Base-by-base conservation (phyloP, 768 basidiomycete species). In the Saitozyma podzolica region DNA sequence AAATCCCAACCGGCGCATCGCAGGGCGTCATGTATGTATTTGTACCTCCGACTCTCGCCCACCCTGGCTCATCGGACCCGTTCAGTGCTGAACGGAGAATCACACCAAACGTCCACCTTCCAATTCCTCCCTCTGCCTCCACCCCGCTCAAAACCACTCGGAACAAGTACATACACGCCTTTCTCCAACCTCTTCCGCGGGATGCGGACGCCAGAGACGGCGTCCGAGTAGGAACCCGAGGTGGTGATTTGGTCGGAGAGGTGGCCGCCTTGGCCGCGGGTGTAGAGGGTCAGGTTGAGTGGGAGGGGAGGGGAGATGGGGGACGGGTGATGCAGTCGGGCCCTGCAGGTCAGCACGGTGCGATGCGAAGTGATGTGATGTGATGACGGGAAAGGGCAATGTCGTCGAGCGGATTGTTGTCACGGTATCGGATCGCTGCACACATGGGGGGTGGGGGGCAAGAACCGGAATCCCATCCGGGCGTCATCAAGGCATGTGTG, bases 141-240 rank as follows among this genome's bases (percentile, higher is more conserved):
- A 8, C 85, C 87, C 0, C 85, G 82, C n/a, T 83, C 81, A 76
- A 87, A 90, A 0, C 89, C 89, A 9, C 88, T 90, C 1, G 89
- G 88, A 0, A 93, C 82, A 17, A 88, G 77, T 66, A 86, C 83
- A 77, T 93, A 94, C 63, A 83, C 85, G 17, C 90, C 91, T 4
- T 82, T 81, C 49, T 91, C 61, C 9, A 43, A 42, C 14, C 82
- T 80, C 6, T 84, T 79, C 14, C 62, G 52, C 0, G 85, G 20
- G 0, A 68, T 89, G 42, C 82, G 83, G 0, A 89, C 91, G 0
- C 93, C 92, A 0, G 87, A 86, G 39, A 88, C 78, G 0, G 84
- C 82, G 64, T 93, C 90, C 29, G 87, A 84, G 72, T 93, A 95
- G 0, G 88, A 84, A 1, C 91, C 92, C 0, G 92, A 91, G 0